A percentile compares a stretch with the other conserved stretches of the same genome.
Evolutionary conservation across 2,329 filamentous ascomycete genomes (phyloP).

Genomic region (Claviceps pazoutovae): DNA sequence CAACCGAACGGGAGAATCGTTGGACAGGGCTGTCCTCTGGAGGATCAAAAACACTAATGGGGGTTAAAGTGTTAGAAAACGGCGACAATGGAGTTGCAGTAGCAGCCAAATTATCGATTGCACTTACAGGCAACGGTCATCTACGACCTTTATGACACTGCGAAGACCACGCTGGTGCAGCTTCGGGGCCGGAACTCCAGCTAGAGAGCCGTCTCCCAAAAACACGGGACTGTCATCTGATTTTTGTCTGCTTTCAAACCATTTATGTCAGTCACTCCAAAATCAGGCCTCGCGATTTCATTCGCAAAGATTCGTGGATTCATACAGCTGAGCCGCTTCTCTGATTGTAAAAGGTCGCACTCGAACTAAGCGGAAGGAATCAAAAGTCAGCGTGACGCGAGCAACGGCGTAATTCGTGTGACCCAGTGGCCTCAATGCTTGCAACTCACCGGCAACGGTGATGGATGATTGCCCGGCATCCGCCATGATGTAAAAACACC

Average conservation of each 20-base stretch:
- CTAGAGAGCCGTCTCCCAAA: slow-evolving; percentile 90
- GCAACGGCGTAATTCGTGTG: slow-evolving; percentile 5
- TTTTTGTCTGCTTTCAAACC: slow-evolving; percentile 31
- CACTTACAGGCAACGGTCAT: slow-evolving; percentile 86
- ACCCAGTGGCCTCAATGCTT: not conserved
- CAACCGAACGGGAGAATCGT: slow-evolving; percentile 68
- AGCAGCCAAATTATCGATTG: not conserved
- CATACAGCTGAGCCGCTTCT: slow-evolving; percentile 82
- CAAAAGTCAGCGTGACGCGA: not conserved
- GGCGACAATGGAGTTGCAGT: not conserved
- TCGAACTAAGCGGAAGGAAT: slow-evolving; percentile 33
- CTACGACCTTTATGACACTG: slow-evolving; percentile 88
- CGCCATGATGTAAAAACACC: slow-evolving; percentile 11
- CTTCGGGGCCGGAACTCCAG: slow-evolving; percentile 73
- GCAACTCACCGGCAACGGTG: slow-evolving; percentile 36
- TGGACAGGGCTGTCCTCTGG: slow-evolving; percentile 90
- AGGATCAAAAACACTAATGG: slow-evolving; percentile 76
- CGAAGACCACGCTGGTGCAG: slow-evolving; percentile 75
- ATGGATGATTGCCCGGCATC: slow-evolving; percentile 36
- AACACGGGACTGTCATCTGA: slow-evolving; percentile 80
- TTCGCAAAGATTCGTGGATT: not conserved
- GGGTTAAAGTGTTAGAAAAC: not conserved
- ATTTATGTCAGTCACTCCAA: slow-evolving; percentile 2
- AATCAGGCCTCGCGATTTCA: not conserved
- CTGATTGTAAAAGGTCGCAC: slow-evolving; percentile 68